Percentiles rank a stretch among this genome's conserved stretches.
These are phyloP conservation scores for Cystobasidium onofrii DNA, from an alignment of 768 basidiomycete genomes.

Conservation along the genomic window DNA sequence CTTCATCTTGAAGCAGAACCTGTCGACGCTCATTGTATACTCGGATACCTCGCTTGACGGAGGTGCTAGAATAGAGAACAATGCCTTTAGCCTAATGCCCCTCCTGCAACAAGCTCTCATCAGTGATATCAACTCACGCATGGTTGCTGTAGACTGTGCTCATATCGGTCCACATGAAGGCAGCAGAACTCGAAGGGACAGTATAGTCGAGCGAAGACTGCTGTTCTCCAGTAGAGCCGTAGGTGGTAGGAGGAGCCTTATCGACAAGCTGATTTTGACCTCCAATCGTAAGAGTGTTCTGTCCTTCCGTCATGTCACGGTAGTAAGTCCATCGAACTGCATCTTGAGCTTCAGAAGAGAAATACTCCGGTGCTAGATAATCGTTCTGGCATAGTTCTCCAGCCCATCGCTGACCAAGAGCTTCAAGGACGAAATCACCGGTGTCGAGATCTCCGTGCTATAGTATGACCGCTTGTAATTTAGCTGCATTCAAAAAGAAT, in stretches of 20 bases:
- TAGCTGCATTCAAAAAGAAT: too few species aligned
- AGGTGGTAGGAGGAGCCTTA: constrained; percentile 56
- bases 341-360: constrained; percentile 62
- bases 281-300: constrained; percentile 80
- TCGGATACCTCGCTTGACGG: constrained; percentile 76
- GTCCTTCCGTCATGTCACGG: constrained; percentile 91
- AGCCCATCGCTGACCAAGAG: constrained; percentile 84
- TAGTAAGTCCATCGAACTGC: constrained; percentile 75
- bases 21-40: constrained; percentile 73
- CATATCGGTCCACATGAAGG: constrained; percentile 72
- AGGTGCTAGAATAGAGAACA: constrained; percentile 49
- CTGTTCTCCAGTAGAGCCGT: constrained; percentile 52
- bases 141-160: constrained; percentile 51
- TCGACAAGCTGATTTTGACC: constrained; percentile 69
- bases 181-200: constrained; percentile 57
- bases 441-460: constrained; percentile 85
- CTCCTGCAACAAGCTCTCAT: neutral
- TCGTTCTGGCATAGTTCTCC: constrained; percentile 75
- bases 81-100: neutral
- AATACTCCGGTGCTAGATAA: constrained; percentile 69
- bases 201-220: constrained; percentile 83
- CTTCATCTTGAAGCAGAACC: constrained; percentile 88
- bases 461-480: constrained; percentile 47
- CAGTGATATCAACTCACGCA: neutral
- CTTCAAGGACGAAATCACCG: constrained; percentile 93